These are phyloP conservation scores for Pezicula carpinea DNA, from an alignment of 2,329 filamentous ascomycete genomes.

Conservation along the genomic window DNA sequence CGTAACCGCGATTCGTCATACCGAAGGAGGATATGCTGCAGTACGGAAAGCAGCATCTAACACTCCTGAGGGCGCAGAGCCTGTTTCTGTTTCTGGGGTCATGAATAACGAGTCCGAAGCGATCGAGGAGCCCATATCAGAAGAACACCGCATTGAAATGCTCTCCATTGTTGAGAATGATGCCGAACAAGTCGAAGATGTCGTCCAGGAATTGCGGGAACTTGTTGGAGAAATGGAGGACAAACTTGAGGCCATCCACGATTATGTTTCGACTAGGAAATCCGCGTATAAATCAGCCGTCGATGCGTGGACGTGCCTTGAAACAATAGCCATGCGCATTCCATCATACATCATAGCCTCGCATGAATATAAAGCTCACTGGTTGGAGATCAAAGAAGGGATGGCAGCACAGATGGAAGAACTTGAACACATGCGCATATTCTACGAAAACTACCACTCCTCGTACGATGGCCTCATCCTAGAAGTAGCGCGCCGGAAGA, in stretches of 20 bases:
- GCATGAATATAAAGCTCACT: conserved; percentile 58
- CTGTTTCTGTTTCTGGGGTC: conserved; percentile 61
- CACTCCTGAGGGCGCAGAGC: conserved; percentile 41
- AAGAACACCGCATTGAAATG: conserved; percentile 77
- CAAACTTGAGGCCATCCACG: conserved; percentile 58
- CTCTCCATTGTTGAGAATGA: conserved; percentile 74
- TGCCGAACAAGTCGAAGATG: conserved; percentile 60
- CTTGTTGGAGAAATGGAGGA: conserved; percentile 73
- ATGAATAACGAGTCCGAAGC: conserved; percentile 52
- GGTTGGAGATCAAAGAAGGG: conserved; percentile 68
- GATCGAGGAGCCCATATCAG: conserved; percentile 56
- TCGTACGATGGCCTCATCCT: conserved; percentile 82
- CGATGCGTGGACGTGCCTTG: conserved; percentile 60
- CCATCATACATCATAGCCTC: conserved; percentile 61
- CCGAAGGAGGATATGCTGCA: conserved; percentile 72
- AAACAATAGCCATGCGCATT: conserved; percentile 62
- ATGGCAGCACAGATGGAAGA: conserved; percentile 69
- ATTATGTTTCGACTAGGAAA: conserved; percentile 55
- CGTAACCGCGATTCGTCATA: conserved; percentile 84
- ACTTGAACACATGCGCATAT: conserved; percentile 70
- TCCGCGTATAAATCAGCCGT: conserved; percentile 53
- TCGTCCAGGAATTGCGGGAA: conserved; percentile 67
- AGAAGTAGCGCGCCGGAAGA: conserved; percentile 72
- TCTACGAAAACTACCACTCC: conserved; percentile 81
- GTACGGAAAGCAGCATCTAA: conserved; percentile 64